phyloP scores from a whole-genome alignment of 352 stramenopile genomes.

The Achlya hypogyna region DNA sequence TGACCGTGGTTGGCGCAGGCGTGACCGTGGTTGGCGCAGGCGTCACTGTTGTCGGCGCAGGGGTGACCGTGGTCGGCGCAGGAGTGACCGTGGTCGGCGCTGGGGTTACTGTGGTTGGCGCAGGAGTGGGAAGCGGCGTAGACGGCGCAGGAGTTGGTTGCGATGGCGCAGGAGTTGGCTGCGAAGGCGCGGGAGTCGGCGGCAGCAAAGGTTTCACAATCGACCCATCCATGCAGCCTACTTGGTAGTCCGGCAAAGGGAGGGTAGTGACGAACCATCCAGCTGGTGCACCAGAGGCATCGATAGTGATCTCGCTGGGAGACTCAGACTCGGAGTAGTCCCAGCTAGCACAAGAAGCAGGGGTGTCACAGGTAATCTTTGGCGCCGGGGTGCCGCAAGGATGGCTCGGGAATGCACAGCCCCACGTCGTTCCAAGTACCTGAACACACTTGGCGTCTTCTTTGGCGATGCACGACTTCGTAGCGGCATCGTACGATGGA shows the following conservation, averaged over 20 bases:
- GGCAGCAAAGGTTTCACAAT: background rate
- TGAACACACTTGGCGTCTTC: constrained; percentile 39
- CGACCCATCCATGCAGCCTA: background rate
- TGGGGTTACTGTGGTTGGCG: constrained; percentile 20
- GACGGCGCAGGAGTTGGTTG: background rate
- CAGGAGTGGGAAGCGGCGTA: background rate
- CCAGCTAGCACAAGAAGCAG: background rate
- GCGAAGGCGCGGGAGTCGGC: background rate
- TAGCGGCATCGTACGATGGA: constrained; percentile 29
- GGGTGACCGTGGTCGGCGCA: constrained; percentile 20
- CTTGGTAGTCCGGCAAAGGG: background rate
- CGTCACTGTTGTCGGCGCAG: constrained; percentile 9
- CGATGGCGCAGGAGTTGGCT: background rate
- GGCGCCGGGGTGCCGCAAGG: constrained; percentile 20
- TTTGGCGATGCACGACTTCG: constrained; percentile 27
- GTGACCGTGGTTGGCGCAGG: background rate
- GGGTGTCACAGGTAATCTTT: background rate
- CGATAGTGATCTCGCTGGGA: background rate
- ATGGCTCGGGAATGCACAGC: constrained; percentile 34
- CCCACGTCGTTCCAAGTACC: constrained; percentile 31
- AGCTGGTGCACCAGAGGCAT: background rate
- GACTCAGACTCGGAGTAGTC: constrained; percentile 15
- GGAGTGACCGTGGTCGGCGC: constrained; percentile 20
- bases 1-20: too few relatives aligned
- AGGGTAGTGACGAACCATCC: constrained; percentile 7